Conservation (phyloP, 192 early-diverging fungal species). For the Umbelopsis ramanniana region DNA sequence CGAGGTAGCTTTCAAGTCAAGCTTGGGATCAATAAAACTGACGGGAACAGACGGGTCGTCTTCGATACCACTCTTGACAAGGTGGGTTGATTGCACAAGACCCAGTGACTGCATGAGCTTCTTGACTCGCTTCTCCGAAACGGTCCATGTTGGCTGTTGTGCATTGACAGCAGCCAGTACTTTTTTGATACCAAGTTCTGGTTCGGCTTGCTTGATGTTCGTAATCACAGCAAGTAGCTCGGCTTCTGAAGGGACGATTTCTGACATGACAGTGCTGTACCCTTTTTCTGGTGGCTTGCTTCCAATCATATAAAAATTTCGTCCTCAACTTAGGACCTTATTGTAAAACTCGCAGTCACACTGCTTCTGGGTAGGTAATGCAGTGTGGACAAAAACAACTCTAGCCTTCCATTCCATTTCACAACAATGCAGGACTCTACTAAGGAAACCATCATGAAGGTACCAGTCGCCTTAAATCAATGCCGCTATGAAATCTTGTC, state of each 20-base stretch:
- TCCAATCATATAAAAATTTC: not conserved
- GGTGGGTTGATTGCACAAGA: conserved; percentile 42
- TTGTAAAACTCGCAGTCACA: not conserved
- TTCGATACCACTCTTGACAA: conserved; percentile 44
- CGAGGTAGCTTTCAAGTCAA: conserved; percentile 46
- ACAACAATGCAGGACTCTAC: conserved; percentile 53
- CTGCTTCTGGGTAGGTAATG: not conserved
- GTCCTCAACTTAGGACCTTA: too few species aligned
- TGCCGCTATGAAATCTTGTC: too few species aligned
- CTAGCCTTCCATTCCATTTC: not conserved
- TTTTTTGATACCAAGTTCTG: conserved; percentile 57
- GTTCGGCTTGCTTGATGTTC: conserved; percentile 50
- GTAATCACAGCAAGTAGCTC: conserved; percentile 46
- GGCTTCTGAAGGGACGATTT: conserved; percentile 37
- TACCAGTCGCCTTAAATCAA: not conserved
- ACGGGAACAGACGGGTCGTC: conserved; percentile 57
- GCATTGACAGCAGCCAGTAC: conserved; percentile 45
- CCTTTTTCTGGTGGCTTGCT: conserved; percentile 7
- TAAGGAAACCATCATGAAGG: conserved; percentile 58
- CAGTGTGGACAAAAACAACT: not conserved
- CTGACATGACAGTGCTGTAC: conserved; percentile 14
- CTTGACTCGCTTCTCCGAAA: conserved; percentile 66
- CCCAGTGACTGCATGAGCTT: conserved; percentile 57
- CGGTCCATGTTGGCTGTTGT: conserved; percentile 55
- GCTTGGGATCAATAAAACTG: conserved; percentile 49